Evolutionary conservation across 768 basidiomycete genomes (phyloP).

Genomic region (Russula griseocarnosa): DNA sequence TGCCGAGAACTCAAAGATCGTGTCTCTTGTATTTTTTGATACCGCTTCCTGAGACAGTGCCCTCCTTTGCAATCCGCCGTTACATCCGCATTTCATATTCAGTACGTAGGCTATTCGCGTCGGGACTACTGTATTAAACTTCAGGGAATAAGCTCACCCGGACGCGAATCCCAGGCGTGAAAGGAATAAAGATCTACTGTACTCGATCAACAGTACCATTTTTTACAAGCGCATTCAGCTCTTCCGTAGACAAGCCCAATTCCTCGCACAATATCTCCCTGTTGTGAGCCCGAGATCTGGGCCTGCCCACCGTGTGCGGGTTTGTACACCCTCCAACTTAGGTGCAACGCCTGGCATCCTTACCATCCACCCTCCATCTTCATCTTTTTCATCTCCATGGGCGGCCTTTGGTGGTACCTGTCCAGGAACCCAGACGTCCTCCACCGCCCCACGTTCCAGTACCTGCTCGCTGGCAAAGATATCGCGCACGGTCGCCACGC

Average conservation of each 20-base stretch:
- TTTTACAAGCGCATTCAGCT: conserved; percentile 30
- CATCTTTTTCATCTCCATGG: conserved; percentile 8
- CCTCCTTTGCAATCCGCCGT: neutral
- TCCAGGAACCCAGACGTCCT: conserved; percentile 51
- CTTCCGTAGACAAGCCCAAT: conserved; percentile 32
- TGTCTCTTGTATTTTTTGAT: neutral
- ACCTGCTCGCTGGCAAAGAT: conserved; percentile 57
- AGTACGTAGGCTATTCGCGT: neutral
- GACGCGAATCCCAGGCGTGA: neutral
- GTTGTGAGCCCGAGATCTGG: conserved; percentile 55
- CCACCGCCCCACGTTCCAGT: conserved; percentile 50
- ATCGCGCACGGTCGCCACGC: conserved; percentile 60
- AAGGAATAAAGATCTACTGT: neutral
- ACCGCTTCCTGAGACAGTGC: neutral
- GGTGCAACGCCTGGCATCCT: conserved; percentile 68
- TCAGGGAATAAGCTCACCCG: neutral
- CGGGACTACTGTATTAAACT: neutral
- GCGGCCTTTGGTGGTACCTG: neutral
- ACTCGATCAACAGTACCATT: neutral
- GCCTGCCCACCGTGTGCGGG: conserved; percentile 62
- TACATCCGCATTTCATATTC: conserved; percentile 1
- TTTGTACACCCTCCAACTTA: conserved; percentile 53
- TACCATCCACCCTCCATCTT: conserved; percentile 51
- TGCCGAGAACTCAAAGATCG: neutral
- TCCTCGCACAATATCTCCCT: conserved; percentile 35